Evolutionary conservation across 108 stramenopile genomes (phyloP), one percentile per base, ranked within the genome.

Genomic region (Cyclotella atomus): DNA sequence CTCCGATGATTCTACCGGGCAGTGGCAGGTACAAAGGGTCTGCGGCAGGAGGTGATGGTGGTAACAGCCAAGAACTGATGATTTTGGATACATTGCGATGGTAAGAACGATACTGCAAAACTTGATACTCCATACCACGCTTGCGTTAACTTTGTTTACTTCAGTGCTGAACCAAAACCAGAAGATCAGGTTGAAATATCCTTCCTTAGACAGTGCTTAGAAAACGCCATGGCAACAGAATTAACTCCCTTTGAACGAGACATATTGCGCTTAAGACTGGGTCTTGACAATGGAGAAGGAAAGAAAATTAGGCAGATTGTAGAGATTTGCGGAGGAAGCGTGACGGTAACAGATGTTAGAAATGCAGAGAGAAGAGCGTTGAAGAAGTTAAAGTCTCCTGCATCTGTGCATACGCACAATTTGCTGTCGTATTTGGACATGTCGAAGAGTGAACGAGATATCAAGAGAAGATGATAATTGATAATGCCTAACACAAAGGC

Each of bases 191-290:
- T 94, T 17, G 93, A 94, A 83, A 61, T 85, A 55, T 84, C 86
- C 7, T 86, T 94, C 28, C 75, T 94, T 10, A 83, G 93, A 15
- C 88, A 91, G 56, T 85, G 83, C 57, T 71, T 95, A 15, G 91
- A 95, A 67, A 91, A 92, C 61, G 90, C 91, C 45, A 84, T 95
- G 88, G 88, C 89, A 6, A 71, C 88, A 2, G 90, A 92, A 65
- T 75, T 95, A 36, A 75, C 84, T 1, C 94, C 94, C 8, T 87
- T 83, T 61, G 94, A 95, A 79, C 88, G 94, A 23, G 94, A 95
- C 62, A 62, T 91, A 1, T 35, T 95, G 15, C 89, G 91, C 29
- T 67, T 95, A 61, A 81, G 94, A 12, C 74, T 91, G 30, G 94
- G 94, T 43, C 63, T 92, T 45, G 94, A 95, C 68, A 90, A 88